These are phyloP conservation scores for Trichocomaceae sp. DNA, from an alignment of 2,329 filamentous ascomycete species.

Conservation along the genomic window DNA sequence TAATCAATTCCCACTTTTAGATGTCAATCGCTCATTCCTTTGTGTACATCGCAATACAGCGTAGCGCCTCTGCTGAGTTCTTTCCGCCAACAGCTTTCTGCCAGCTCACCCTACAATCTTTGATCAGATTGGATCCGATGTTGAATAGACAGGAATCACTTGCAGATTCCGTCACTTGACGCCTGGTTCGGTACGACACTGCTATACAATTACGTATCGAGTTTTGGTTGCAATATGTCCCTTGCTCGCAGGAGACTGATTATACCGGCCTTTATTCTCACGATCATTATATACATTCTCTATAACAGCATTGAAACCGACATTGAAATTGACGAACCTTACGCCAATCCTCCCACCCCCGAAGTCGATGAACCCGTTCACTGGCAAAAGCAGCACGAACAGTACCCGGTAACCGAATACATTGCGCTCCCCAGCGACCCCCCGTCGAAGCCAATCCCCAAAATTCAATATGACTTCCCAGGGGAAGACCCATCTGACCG, in stretches of 20 bases:
- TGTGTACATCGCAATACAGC: neutral
- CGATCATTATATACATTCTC: constrained; percentile 18
- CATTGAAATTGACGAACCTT: too few relatives aligned
- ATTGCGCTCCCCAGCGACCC: constrained; percentile 67
- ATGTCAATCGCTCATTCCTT: neutral
- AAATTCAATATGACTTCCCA: constrained; percentile 67
- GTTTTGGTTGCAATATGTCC: constrained; percentile 2
- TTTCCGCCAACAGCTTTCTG: neutral
- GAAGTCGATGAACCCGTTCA: constrained; percentile 38
- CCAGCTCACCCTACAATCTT: neutral
- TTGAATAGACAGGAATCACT: neutral
- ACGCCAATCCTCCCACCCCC: constrained; percentile 18
- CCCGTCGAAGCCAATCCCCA: constrained; percentile 59
- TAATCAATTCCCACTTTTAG: neutral
- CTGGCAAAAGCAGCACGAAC: constrained; percentile 66
- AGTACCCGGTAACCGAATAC: constrained; percentile 66
- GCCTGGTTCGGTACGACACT: neutral
- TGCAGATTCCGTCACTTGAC: neutral
- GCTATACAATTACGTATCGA: neutral
- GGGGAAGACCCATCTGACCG: constrained; percentile 55
- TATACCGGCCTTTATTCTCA: constrained; percentile 22
- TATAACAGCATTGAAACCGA: constrained; percentile 1
- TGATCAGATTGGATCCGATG: neutral
- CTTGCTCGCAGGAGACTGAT: constrained; percentile 21
- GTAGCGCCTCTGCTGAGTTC: neutral